These are phyloP conservation scores for Aureobasidium leucospermi DNA, from an alignment of 2,329 filamentous ascomycete genomes.

Conservation along the genomic window DNA sequence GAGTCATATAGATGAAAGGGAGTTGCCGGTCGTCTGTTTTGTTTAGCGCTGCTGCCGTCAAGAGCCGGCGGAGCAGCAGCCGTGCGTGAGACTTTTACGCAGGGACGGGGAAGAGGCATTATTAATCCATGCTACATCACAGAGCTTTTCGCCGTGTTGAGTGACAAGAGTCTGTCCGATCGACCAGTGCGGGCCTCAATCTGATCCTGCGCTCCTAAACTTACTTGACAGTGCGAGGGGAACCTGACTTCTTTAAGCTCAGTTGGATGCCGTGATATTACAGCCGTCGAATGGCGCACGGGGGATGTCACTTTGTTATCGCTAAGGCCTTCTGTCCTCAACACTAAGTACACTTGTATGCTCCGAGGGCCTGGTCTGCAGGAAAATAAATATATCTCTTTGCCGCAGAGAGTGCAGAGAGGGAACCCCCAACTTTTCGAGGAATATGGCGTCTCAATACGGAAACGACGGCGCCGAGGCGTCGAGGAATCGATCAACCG, in stretches of 20 bases:
- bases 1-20: constrained; percentile 6
- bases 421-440: background rate
- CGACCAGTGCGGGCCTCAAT: background rate
- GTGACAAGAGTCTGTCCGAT: constrained; percentile 3
- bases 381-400: background rate
- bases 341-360: constrained; percentile 3
- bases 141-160: background rate
- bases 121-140: background rate
- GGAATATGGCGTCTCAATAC: constrained; percentile 3
- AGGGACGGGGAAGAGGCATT: background rate
- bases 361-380: background rate
- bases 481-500: background rate
- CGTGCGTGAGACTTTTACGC: background rate
- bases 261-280: constrained; percentile 8
- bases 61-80: background rate
- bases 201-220: constrained; percentile 10
- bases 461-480: background rate
- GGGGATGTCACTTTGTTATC: background rate
- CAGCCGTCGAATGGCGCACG: constrained; percentile 4
- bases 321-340: constrained; percentile 9
- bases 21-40: background rate
- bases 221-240: background rate
- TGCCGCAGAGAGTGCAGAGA: background rate
- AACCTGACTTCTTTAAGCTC: constrained; percentile 10
- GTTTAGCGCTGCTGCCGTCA: constrained; percentile 7